These are phyloP conservation scores for Yamadazyma atmosphaerica DNA, from an alignment of 1,139 yeast genomes.

Conservation along the genomic window DNA sequence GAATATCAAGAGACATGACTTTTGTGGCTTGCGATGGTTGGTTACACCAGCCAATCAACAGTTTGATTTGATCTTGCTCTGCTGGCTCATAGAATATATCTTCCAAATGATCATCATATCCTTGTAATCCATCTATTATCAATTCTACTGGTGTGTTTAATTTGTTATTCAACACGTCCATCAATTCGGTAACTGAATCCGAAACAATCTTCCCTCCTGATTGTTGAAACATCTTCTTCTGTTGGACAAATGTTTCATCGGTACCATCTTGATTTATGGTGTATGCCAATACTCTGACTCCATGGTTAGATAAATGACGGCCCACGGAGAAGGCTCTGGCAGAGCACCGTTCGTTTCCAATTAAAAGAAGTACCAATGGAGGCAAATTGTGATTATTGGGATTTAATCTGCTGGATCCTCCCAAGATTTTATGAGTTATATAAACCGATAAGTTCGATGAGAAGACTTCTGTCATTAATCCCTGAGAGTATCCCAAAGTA, in stretches of 20 bases:
- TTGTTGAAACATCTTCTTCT: conserved; percentile 56
- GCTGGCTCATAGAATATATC: conserved; percentile 43
- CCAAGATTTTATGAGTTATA: conserved; percentile 56
- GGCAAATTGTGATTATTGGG: conserved; percentile 70
- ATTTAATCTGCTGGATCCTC: conserved; percentile 65
- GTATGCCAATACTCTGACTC: conserved; percentile 65
- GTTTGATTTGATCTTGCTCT: conserved; percentile 46
- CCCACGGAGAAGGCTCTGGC: conserved; percentile 77
- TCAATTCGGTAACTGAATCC: conserved; percentile 23
- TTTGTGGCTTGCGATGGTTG: conserved; percentile 46
- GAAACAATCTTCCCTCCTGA: conserved; percentile 43
- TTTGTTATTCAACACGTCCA: conserved; percentile 37
- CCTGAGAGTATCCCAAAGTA: conserved; percentile 50
- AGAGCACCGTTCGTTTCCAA: conserved; percentile 76
- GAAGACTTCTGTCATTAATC: conserved; percentile 64
- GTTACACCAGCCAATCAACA: conserved; percentile 60
- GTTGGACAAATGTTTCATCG: conserved; percentile 34
- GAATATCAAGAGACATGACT: conserved; percentile 73
- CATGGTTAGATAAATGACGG: conserved; percentile 75
- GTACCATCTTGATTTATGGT: conserved; percentile 39
- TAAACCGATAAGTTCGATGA: conserved; percentile 67
- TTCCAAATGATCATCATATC: conserved; percentile 70
- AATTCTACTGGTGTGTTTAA: conserved; percentile 77
- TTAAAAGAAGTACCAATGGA: conserved; percentile 70
- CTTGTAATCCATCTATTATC: conserved; percentile 79